Percentiles rank a stretch among this genome's conserved stretches.
Conservation (phyloP, 2,329 filamentous ascomycete genomes). For the Penicillium janthinellum region DNA sequence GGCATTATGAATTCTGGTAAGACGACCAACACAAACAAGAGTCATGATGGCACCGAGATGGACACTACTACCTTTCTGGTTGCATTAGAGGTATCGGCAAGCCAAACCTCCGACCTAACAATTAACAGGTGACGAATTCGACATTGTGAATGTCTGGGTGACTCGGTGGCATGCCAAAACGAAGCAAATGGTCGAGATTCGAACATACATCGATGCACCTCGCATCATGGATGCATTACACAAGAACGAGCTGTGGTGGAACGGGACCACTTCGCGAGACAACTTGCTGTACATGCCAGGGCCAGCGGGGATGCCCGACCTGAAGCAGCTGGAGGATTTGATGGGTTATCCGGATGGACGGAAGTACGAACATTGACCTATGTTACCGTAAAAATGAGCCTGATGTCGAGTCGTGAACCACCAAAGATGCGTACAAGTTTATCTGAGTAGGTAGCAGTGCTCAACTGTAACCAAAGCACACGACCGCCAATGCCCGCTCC, state of each 20-base stretch:
- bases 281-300: slow-evolving; percentile 37
- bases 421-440: background rate
- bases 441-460: background rate
- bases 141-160: slow-evolving; percentile 39
- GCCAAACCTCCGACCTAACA: background rate
- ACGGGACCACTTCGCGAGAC: slow-evolving; percentile 31
- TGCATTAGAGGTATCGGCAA: background rate
- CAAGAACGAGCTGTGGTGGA: slow-evolving; percentile 40
- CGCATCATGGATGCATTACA: slow-evolving; percentile 32
- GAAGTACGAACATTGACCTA: slow-evolving; percentile 25
- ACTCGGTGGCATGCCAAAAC: slow-evolving; percentile 30
- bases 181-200: slow-evolving; percentile 38
- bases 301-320: slow-evolving; percentile 36
- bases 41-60: background rate
- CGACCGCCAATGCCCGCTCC: background rate
- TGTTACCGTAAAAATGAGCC: background rate
- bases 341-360: slow-evolving; percentile 34
- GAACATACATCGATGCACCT: slow-evolving; percentile 36
- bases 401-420: background rate
- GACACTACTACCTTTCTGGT: background rate
- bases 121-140: slow-evolving; percentile 30
- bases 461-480: background rate
- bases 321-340: slow-evolving; percentile 28
- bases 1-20: slow-evolving; percentile 38
- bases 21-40: background rate